Evolutionary conservation across 2,329 filamentous ascomycete species (phyloP).

Genomic region (Dothistroma pini): DNA sequence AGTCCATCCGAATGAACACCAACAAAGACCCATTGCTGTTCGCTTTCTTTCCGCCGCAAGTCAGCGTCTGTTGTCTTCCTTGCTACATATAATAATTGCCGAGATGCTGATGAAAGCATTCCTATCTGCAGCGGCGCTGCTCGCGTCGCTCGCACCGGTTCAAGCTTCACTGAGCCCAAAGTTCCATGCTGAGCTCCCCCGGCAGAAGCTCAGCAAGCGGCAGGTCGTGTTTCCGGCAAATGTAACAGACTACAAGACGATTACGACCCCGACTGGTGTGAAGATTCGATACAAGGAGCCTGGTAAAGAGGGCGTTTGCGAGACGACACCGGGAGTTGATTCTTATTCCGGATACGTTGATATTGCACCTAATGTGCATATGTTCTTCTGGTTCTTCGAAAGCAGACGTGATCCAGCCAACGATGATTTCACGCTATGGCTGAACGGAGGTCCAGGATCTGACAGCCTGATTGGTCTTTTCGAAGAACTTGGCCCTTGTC

Average conservation of each 20-base stretch:
- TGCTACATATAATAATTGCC: not conserved
- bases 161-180: constrained; percentile 1
- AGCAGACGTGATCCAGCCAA: constrained; percentile 49
- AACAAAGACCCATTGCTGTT: no score
- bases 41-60: not conserved
- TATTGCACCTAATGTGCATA: constrained; percentile 39
- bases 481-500: constrained; percentile 44
- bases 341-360: constrained; percentile 44
- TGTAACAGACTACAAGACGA: constrained; percentile 43
- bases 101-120: constrained; percentile 1
- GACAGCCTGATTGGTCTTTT: constrained; percentile 58
- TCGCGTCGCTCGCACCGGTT: not conserved
- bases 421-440: constrained; percentile 59
- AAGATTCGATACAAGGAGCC: constrained; percentile 40
- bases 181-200: constrained; percentile 2
- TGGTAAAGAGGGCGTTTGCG: constrained; percentile 36
- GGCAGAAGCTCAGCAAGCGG: constrained; percentile 14
- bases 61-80: not conserved
- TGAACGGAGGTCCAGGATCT: constrained; percentile 57
- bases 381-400: constrained; percentile 65
- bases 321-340: constrained; percentile 50
- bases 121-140: not conserved
- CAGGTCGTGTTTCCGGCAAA: constrained; percentile 36
- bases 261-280: constrained; percentile 35
- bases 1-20: no score